Evolutionary conservation across 495 filamentous ascomycete genomes (phyloP), one percentile per base, ranked within the genome.

Genomic region (Mycothermus thermophilus): DNA sequence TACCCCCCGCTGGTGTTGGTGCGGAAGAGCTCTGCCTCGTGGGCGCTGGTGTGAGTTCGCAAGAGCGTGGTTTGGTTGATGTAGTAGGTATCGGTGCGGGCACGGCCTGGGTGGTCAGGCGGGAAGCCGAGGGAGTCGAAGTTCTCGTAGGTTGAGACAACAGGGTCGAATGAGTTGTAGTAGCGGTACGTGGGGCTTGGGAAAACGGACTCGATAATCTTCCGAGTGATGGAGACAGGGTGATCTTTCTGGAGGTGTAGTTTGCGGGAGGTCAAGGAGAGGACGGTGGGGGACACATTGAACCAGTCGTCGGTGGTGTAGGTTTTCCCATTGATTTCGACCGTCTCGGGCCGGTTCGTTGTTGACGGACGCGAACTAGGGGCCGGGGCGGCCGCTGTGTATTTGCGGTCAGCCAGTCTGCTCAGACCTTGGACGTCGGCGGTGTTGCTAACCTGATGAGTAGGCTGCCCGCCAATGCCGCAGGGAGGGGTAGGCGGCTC

Each of bases 121-220:
- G 90, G 80, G 55, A 97, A 97, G 31, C 85, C 86, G 12, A 97
- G 68, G 27, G 87, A 88, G 60, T 96, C 92, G 51, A 97, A 97
- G 55, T 97, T 97, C 52, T 94, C 76, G 15, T 67, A 51, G 3
- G 82, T 81, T 15, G 77, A 72, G n/a, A 97, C 90, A 36, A 94
- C 74, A 8, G 90, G 87, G 43, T 76, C 74, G 49, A 85, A 72
- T 25, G 71, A 60, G 41, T 81, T 82, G 66, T 95, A 74, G 50
- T 77, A 69, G 22, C 72, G 77, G 63, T 74, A 96, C 10, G 62
- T 71, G 2, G 81, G 74, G 3, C 49, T 42, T 1, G 83, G 75
- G 55, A 96, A 97, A 44, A 76, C 75, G 36, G 83, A 86, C 59
- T 96, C 87, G 47, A 97, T 86, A 37, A 97, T 74, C 41, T 81